Conservation (phyloP, 2,329 filamentous ascomycete species). For the Exophiala xenobiotica region DNA sequence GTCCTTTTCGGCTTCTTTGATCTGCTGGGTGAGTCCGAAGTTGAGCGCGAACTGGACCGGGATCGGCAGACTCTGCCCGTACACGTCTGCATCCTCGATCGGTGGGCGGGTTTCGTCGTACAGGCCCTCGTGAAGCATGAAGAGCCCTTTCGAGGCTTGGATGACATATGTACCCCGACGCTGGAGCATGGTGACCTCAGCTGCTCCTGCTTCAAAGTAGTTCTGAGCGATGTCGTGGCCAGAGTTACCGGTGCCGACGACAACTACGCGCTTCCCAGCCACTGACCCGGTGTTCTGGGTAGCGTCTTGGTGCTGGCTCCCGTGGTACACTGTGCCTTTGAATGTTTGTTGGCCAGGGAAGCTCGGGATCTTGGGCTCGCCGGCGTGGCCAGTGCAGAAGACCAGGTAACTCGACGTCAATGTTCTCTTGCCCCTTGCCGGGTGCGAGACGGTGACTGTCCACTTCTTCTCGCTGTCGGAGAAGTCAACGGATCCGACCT, state of each 20-base stretch:
- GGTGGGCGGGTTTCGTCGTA: conserved; percentile 41
- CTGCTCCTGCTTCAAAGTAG: conserved; percentile 48
- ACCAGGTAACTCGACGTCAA: conserved; percentile 48
- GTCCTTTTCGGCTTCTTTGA: conserved; percentile 43
- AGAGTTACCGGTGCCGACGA: conserved; percentile 52
- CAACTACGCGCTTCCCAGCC: conserved; percentile 42
- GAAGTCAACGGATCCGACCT: conserved; percentile 41
- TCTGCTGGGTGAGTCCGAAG: conserved; percentile 41
- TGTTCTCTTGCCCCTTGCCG: conserved; percentile 24
- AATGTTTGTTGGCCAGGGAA: conserved; percentile 45
- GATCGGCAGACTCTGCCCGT: conserved; percentile 47
- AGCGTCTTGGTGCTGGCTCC: conserved; percentile 42
- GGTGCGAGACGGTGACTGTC: conserved; percentile 35
- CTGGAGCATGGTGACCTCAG: conserved; percentile 55
- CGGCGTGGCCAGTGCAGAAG: conserved; percentile 48
- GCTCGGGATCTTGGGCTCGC: conserved; percentile 40
- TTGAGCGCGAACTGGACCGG: conserved; percentile 49
- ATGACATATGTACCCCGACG: conserved; percentile 24
- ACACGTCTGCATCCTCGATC: conserved; percentile 53
- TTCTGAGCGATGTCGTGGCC: conserved; percentile 46
- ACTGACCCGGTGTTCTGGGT: conserved; percentile 39
- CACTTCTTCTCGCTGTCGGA: conserved; percentile 40
- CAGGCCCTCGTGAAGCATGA: conserved; percentile 54
- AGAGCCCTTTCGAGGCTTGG: conserved; percentile 30
- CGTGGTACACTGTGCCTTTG: conserved; percentile 37